phyloP scores from a whole-genome alignment of 352 stramenopile species.

The Albugo candida region DNA sequence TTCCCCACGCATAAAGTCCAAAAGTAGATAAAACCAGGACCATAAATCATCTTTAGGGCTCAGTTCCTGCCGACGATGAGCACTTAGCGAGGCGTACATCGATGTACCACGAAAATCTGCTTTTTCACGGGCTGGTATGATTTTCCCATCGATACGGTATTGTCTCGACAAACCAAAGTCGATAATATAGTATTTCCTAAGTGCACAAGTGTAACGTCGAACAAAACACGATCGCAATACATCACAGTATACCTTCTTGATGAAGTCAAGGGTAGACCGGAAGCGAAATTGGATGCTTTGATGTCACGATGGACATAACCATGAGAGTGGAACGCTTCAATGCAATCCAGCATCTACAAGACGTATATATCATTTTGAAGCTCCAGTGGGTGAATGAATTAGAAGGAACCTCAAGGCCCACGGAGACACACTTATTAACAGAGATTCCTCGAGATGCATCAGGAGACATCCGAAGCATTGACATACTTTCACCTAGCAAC shows the following conservation, averaged over 20 bases:
- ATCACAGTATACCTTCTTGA: conserved; percentile 15
- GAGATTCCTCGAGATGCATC: conserved; percentile 66
- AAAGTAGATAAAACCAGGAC: conserved; percentile 79
- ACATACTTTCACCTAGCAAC: conserved; percentile 75
- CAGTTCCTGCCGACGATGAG: conserved; percentile 56
- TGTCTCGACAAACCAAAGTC: conserved; percentile 74
- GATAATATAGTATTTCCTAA: conserved; percentile 51
- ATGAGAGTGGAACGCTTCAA: conserved; percentile 69
- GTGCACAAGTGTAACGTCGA: conserved; percentile 2
- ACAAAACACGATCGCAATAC: neutral
- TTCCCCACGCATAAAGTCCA: conserved; percentile 76
- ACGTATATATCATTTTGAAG: neutral
- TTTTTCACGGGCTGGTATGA: conserved; percentile 32
- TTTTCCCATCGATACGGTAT: conserved; percentile 38
- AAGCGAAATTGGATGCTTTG: conserved; percentile 78
- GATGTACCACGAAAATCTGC: conserved; percentile 76
- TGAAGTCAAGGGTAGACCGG: conserved; percentile 22
- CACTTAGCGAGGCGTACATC: conserved; percentile 78
- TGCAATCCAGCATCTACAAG: conserved; percentile 62
- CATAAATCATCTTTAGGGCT: conserved; percentile 74
- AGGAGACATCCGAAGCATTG: conserved; percentile 59
- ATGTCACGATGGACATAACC: conserved; percentile 80
- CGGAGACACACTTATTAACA: conserved; percentile 39
- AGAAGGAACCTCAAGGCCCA: conserved; percentile 29
- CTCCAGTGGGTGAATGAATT: neutral